A percentile compares a stretch with the other conserved stretches of the same genome.
These are phyloP conservation scores for Triticum dicoccoides DNA, from an alignment of 176 grass and related monocot species.

Conservation along the genomic window DNA sequence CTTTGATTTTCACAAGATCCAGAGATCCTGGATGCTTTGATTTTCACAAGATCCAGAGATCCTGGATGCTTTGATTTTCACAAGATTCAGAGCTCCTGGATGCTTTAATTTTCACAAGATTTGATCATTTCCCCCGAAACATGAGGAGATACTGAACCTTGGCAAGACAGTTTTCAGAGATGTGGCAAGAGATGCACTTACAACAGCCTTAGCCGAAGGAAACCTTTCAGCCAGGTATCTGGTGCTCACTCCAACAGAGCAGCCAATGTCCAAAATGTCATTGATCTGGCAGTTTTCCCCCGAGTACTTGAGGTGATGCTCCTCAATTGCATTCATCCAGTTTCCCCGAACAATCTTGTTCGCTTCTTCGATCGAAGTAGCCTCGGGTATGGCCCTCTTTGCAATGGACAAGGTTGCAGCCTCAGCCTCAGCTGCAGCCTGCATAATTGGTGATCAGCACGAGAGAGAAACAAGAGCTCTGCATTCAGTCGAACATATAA, in stretches of 20 bases:
- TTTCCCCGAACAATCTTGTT: conserved; percentile 58
- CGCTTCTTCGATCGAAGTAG: conserved; percentile 61
- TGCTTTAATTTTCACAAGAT: not conserved
- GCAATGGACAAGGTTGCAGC: conserved; percentile 83
- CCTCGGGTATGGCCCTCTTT: conserved; percentile 74
- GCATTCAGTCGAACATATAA: not conserved
- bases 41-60: too few species aligned
- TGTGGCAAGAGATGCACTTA: conserved; percentile 18
- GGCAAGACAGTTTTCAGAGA: not conserved
- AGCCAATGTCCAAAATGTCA: conserved; percentile 77
- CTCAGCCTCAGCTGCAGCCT: conserved; percentile 93
- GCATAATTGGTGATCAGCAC: conserved; percentile 3
- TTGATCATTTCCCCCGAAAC: not conserved
- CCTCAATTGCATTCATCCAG: conserved; percentile 67
- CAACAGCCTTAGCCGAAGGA: conserved; percentile 63
- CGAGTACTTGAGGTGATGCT: conserved; percentile 57
- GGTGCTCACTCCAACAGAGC: conserved; percentile 87
- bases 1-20: too few species aligned
- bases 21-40: too few species aligned
- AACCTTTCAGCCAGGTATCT: conserved; percentile 70
- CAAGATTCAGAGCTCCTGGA: too few species aligned
- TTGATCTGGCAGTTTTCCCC: conserved; percentile 40
- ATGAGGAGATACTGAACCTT: not conserved
- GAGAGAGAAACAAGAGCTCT: not conserved
- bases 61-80: too few species aligned